Conservation (phyloP, 2,329 filamentous ascomycete species). For the Mariannaea elegans region DNA sequence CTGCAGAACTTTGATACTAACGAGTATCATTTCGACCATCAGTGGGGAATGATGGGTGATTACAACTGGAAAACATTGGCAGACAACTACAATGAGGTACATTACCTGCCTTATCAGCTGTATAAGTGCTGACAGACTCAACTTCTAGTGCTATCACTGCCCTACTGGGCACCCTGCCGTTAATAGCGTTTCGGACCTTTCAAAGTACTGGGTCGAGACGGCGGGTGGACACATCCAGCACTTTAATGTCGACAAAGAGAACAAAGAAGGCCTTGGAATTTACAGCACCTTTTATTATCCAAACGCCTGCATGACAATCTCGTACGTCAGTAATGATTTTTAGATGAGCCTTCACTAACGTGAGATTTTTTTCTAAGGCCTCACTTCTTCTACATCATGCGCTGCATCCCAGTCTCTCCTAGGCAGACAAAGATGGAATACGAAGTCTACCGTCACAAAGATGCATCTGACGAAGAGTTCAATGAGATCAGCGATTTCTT, state of each 20-base stretch:
- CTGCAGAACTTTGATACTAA: slow-evolving; percentile 55
- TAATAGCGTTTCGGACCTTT: slow-evolving; percentile 61
- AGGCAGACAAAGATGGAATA: slow-evolving; percentile 24
- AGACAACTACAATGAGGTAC: slow-evolving; percentile 66
- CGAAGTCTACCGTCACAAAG: slow-evolving; percentile 61
- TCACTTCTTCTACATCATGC: slow-evolving; percentile 67
- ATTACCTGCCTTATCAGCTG: background rate
- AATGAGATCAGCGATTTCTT: slow-evolving; percentile 56
- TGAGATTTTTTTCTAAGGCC: background rate
- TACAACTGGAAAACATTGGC: slow-evolving; percentile 67
- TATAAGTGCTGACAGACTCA: background rate
- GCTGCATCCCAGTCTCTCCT: slow-evolving; percentile 60
- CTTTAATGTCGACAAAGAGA: slow-evolving; percentile 53
- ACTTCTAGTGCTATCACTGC: slow-evolving; percentile 65
- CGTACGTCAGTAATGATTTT: slow-evolving; percentile 47
- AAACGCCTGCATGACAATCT: slow-evolving; percentile 57
- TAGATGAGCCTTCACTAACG: background rate
- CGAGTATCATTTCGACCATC: slow-evolving; percentile 63
- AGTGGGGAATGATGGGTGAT: slow-evolving; percentile 62
- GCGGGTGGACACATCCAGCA: slow-evolving; percentile 59
- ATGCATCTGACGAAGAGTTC: slow-evolving; percentile 57
- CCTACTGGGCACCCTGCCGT: slow-evolving; percentile 66
- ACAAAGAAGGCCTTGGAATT: slow-evolving; percentile 54
- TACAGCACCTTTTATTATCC: slow-evolving; percentile 58
- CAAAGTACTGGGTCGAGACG: slow-evolving; percentile 60